Base-by-base conservation (phyloP, 768 basidiomycete species). In the Rhizopogon vesiculosus region DNA sequence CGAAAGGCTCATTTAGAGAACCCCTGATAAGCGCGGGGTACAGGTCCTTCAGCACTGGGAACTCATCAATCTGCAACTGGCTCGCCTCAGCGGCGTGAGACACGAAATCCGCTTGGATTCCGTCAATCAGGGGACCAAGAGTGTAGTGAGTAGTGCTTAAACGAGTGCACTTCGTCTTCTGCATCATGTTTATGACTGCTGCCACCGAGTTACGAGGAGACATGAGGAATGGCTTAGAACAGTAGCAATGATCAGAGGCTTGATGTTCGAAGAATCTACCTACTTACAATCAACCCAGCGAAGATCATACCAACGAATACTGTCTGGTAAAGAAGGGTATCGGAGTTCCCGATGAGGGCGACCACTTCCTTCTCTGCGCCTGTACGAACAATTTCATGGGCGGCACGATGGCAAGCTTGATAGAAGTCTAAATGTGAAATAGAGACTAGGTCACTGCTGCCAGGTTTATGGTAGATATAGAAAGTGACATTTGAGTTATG, bases 361-460 rank as follows among this genome's bases (percentile, higher is more conserved):
- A 78, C 56, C 3, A 76, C 65, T 22, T 63, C 64, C 8, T 68
- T 69, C 16, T 74, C 68, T 2, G 31, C 31, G 5, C 72, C 65
- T 35, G 48, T 49, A 2, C 72, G 67, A n/a, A 59, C 57, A 15
- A 79, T 42, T 19, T 61, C 56, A 57, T 75, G 74, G 0, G 78
- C 77, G 28, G 74, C 64, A 15, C 78, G 72, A 55, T 80, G 74
- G 39, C 69, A 71, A 10, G 78, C 79, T 9, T 74, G 72, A 16
- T 68, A 71, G 59, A 79, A 81, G 52, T 81, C 77, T 7, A 76
- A 53, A 46, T 72, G 71, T 6, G 73, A 68, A 25, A 81, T 69
- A 31, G 59, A 53, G 7, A 65, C 64, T 13, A 69, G 56, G 1
- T 15, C 44, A 18, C 60, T 55, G 3, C 64, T 44, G 28, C 25